phyloP scores from a whole-genome alignment of 352 stramenopile genomes.

The Phytopythium cucurbitacearum region DNA sequence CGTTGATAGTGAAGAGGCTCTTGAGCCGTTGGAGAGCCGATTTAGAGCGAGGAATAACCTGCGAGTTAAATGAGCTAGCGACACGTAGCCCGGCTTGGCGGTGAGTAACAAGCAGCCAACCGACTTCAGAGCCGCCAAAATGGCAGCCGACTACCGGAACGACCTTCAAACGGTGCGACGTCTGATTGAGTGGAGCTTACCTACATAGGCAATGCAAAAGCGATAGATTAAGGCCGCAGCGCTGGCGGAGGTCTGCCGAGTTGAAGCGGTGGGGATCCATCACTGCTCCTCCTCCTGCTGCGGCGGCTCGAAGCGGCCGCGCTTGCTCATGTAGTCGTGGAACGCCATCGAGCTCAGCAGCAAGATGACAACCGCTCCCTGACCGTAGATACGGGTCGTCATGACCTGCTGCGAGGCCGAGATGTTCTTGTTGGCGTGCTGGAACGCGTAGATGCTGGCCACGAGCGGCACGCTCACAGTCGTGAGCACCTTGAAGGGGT shows the following conservation, averaged over 20 bases:
- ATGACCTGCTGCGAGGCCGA: conserved; percentile 81
- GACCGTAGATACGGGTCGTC: conserved; percentile 83
- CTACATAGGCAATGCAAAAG: not conserved
- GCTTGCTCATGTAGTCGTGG: conserved; percentile 80
- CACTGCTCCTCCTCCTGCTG: conserved; percentile 16
- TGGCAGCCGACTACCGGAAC: too few species aligned
- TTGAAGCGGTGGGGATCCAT: not conserved
- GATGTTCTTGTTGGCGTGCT: conserved; percentile 69
- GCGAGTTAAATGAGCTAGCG: too few species aligned
- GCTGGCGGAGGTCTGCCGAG: not conserved
- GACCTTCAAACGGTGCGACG: not conserved
- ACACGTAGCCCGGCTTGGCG: too few species aligned
- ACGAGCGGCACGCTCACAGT: conserved; percentile 57
- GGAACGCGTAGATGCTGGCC: conserved; percentile 64
- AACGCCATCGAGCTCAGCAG: conserved; percentile 80
- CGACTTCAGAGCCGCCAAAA: too few species aligned
- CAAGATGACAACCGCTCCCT: conserved; percentile 59
- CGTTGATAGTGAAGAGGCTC: too few species aligned
- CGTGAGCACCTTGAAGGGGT: conserved; percentile 63
- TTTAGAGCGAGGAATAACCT: too few species aligned
- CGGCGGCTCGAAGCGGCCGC: conserved; percentile 54
- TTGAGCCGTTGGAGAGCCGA: too few species aligned
- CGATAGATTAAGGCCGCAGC: not conserved
- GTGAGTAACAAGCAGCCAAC: too few species aligned
- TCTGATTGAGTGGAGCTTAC: not conserved